Conservation (phyloP, 768 basidiomycete genomes). For the Panaeolus cyanescens region DNA sequence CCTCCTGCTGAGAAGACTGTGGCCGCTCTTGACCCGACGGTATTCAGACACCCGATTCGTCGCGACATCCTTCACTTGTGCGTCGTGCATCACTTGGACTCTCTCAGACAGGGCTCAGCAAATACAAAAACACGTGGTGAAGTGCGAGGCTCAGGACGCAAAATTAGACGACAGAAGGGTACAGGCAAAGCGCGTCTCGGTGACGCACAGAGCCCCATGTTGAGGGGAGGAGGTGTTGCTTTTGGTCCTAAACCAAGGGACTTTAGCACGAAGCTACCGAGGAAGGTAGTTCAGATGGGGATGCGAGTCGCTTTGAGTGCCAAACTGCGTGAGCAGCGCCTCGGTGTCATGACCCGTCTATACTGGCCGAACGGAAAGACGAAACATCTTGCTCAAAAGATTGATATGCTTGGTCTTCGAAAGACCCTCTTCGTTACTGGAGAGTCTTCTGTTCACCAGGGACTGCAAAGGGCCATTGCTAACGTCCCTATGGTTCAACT, state of each 20-base stretch:
- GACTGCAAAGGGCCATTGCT: slow-evolving; percentile 59
- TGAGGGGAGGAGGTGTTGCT: slow-evolving; percentile 88
- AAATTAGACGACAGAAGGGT: slow-evolving; percentile 92
- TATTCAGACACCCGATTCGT: slow-evolving; percentile 88
- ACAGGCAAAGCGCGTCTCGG: slow-evolving; percentile 88
- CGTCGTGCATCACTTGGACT: slow-evolving; percentile 84
- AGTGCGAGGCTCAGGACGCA: slow-evolving; percentile 85
- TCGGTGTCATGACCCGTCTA: slow-evolving; percentile 76
- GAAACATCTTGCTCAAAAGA: slow-evolving; percentile 58
- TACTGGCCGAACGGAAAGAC: slow-evolving; percentile 79
- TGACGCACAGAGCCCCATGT: slow-evolving; percentile 84
- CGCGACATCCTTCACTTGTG: slow-evolving; percentile 93
- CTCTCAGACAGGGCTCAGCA: slow-evolving; percentile 89
- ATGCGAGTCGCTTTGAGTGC: slow-evolving; percentile 88
- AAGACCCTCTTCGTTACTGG: slow-evolving; percentile 82
- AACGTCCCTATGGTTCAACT: slow-evolving; percentile 76
- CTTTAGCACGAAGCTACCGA: slow-evolving; percentile 89
- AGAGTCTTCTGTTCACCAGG: slow-evolving; percentile 49
- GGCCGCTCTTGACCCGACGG: slow-evolving; percentile 72
- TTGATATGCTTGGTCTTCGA: slow-evolving; percentile 65
- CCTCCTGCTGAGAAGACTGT: slow-evolving; percentile 43
- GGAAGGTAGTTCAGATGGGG: slow-evolving; percentile 92
- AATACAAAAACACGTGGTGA: slow-evolving; percentile 91
- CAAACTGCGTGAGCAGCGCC: slow-evolving; percentile 71
- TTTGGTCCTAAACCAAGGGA: slow-evolving; percentile 92